phyloP scores from a whole-genome alignment of 1,139 yeast genomes.

The Candida freyschussii region DNA sequence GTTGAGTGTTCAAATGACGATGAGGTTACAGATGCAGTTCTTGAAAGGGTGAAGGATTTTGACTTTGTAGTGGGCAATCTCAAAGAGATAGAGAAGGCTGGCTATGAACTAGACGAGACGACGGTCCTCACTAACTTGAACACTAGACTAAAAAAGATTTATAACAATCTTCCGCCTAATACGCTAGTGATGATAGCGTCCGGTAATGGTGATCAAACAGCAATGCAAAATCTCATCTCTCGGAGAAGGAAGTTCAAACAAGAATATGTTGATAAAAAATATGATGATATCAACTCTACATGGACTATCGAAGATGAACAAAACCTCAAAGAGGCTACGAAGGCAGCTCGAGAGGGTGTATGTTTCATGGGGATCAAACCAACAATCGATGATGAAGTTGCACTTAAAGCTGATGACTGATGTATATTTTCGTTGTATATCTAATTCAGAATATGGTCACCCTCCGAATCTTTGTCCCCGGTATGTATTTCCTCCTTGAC shows the following conservation, averaged over 20 bases:
- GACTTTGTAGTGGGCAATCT: conserved; percentile 53
- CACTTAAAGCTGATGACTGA: too few species aligned
- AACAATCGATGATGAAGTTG: not conserved
- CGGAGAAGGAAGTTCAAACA: conserved; percentile 32
- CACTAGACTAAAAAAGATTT: conserved; percentile 43
- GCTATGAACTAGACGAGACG: conserved; percentile 41
- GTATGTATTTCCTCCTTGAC: conserved; percentile 1
- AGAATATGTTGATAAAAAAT: conserved; percentile 37
- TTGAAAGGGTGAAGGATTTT: conserved; percentile 35
- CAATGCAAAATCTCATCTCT: conserved; percentile 44
- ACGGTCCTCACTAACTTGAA: conserved; percentile 32
- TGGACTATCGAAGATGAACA: conserved; percentile 52
- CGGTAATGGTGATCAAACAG: conserved; percentile 58
- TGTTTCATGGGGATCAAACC: conserved; percentile 45
- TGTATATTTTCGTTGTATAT: not conserved
- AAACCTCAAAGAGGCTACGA: conserved; percentile 37
- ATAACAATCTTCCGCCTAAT: conserved; percentile 49
- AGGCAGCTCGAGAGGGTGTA: conserved; percentile 51
- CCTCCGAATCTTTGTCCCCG: conserved; percentile 10
- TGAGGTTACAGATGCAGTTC: conserved; percentile 44
- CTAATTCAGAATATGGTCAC: conserved; percentile 14
- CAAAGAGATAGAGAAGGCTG: conserved; percentile 31
- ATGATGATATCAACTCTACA: conserved; percentile 39
- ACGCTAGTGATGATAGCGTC: conserved; percentile 59
- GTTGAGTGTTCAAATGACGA: conserved; percentile 53